Percentiles rank a stretch among this genome's conserved stretches.
These are phyloP conservation scores for Boletellus deceptivus DNA, from an alignment of 1,284 basidiomycete species.

Conservation along the genomic window DNA sequence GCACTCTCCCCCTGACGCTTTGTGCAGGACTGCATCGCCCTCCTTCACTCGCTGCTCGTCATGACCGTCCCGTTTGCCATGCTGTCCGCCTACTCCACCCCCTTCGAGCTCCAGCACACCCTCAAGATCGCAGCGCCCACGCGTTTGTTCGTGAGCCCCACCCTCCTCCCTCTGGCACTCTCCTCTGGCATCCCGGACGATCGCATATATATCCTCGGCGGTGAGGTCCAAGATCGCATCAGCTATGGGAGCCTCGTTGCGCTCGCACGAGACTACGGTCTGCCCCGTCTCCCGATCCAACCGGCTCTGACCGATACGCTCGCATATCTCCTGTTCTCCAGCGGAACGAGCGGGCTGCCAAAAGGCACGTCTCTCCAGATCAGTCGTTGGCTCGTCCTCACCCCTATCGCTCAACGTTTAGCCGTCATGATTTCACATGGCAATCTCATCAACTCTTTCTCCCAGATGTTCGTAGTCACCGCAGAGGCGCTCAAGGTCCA, in stretches of 20 bases:
- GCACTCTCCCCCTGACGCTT: background rate
- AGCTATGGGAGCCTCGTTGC: slow-evolving; percentile 49
- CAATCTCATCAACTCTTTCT: slow-evolving; percentile 54
- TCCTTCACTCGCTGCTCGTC: slow-evolving; percentile 55
- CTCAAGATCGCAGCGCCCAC: slow-evolving; percentile 54
- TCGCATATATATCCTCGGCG: slow-evolving; percentile 55
- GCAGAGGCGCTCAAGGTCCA: slow-evolving; percentile 32
- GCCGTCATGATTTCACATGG: slow-evolving; percentile 76
- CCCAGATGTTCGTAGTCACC: slow-evolving; percentile 39
- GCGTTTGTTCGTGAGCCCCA: slow-evolving; percentile 59
- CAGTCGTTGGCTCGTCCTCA: background rate
- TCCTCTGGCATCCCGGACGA: slow-evolving; percentile 50
- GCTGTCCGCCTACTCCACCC: slow-evolving; percentile 64
- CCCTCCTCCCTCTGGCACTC: slow-evolving; percentile 47
- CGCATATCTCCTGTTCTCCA: slow-evolving; percentile 74
- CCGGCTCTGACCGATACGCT: slow-evolving; percentile 55
- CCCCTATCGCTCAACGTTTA: slow-evolving; percentile 25
- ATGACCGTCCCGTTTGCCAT: slow-evolving; percentile 61
- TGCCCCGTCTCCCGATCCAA: slow-evolving; percentile 43
- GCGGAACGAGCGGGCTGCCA: slow-evolving; percentile 73
- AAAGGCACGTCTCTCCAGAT: slow-evolving; percentile 50
- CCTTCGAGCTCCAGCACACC: slow-evolving; percentile 62
- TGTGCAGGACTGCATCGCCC: slow-evolving; percentile 61
- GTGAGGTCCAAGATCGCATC: slow-evolving; percentile 37
- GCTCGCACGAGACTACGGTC: slow-evolving; percentile 35